Percentiles rank a stretch among this genome's conserved stretches.
Conservation (phyloP, 768 basidiomycete species). For the Boletus rufocinnamomeus region DNA sequence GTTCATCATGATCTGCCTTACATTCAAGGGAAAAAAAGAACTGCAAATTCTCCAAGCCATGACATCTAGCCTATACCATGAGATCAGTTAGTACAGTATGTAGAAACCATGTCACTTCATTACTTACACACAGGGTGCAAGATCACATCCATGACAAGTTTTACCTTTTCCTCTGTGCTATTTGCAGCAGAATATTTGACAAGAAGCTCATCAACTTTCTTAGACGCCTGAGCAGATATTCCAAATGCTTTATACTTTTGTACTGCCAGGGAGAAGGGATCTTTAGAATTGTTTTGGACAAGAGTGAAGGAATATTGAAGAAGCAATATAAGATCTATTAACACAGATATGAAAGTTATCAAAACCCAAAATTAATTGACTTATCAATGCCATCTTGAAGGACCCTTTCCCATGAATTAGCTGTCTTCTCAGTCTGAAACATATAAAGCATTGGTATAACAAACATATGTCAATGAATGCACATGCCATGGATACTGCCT, state of each 20-base stretch:
- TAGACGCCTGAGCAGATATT: neutral
- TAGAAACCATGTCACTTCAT: neutral
- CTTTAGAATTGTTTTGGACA: too few relatives aligned
- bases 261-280: neutral
- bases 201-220: neutral
- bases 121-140: neutral
- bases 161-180: neutral
- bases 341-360: neutral
- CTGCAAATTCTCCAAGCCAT: neutral
- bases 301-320: neutral
- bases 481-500: neutral
- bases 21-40: neutral
- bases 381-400: neutral
- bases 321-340: neutral
- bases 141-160: neutral
- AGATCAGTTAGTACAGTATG: neutral
- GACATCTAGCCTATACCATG: neutral
- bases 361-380: neutral
- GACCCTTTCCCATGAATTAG: neutral
- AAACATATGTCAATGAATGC: neutral
- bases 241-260: neutral
- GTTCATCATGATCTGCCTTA: neutral
- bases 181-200: neutral
- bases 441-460: neutral
- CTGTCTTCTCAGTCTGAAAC: neutral